Evolutionary conservation across 331 rosid species (phyloP).

Genomic region (Erythrophleum ivorense): DNA sequence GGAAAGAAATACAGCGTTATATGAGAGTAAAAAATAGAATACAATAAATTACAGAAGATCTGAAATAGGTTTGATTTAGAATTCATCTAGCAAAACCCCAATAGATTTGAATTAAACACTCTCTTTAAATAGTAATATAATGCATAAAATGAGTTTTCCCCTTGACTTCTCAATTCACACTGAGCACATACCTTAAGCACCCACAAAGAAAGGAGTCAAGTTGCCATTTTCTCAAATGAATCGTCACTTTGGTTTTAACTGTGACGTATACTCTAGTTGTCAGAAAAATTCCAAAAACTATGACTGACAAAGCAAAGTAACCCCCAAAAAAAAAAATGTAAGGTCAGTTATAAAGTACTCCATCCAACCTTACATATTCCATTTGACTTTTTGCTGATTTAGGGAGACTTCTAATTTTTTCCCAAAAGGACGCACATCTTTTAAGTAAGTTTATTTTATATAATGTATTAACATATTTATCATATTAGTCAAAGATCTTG

Average conservation of each 20-base stretch:
- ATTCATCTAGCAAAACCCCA: too few relatives aligned
- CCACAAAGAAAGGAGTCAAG: neutral
- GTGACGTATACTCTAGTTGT: neutral
- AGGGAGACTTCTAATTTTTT: neutral
- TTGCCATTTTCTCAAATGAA: neutral
- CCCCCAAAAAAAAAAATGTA: neutral
- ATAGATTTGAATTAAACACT: neutral
- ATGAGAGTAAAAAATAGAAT: neutral
- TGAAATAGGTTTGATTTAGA: neutral
- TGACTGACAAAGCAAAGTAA: neutral
- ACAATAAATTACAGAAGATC: neutral
- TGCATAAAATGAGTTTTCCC: neutral
- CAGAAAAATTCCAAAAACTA: conserved; percentile 9
- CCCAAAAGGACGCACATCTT: conserved; percentile 7
- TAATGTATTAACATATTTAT: neutral
- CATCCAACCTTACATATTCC: neutral
- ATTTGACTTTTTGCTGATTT: neutral
- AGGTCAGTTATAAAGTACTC: neutral
- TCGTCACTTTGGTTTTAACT: conserved; percentile 24
- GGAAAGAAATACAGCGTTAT: neutral
- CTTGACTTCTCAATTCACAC: neutral
- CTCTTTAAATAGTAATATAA: neutral
- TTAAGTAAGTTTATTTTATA: conserved; percentile 11
- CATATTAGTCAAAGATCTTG: conserved; percentile 27
- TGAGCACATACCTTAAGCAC: neutral